Evolutionary conservation across 192 early-diverging fungal species (phyloP).

Genomic region (Backusella liffmaniae): DNA sequence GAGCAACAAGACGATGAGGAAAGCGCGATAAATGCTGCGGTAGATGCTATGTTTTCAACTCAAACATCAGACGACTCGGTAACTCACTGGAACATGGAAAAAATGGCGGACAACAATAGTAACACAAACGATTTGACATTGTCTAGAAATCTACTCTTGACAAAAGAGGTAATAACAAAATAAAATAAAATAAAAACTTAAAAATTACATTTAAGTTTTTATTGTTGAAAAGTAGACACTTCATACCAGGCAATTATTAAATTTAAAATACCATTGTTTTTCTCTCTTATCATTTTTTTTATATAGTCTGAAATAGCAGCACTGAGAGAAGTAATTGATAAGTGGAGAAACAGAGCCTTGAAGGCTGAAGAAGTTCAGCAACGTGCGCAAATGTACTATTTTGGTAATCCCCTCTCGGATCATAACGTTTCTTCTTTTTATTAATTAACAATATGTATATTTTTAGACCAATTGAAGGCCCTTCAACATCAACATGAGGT

Average conservation of each 20-base stretch:
- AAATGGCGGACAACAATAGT: background rate
- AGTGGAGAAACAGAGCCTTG: constrained; percentile 7
- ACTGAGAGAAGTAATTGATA: constrained; percentile 9
- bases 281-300: background rate
- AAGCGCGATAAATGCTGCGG: background rate
- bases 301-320: constrained; percentile 13
- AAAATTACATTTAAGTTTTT: background rate
- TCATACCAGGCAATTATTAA: constrained; percentile 6
- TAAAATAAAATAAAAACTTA: background rate
- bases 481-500: background rate
- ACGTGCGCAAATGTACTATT: constrained; percentile 3
- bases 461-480: background rate
- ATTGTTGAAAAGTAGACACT: background rate
- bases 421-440: background rate
- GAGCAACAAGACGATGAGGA: constrained; percentile 13
- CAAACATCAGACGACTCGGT: constrained; percentile 8
- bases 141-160: constrained; percentile 9
- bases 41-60: constrained; percentile 9
- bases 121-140: constrained; percentile 8
- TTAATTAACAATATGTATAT: background rate
- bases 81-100: constrained; percentile 10
- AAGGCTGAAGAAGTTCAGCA: constrained; percentile 3
- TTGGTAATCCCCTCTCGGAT: background rate
- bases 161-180: background rate
- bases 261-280: background rate